These are phyloP conservation scores for Microdochium bolleyi DNA, from an alignment of 2,329 filamentous ascomycete species.

Conservation along the genomic window DNA sequence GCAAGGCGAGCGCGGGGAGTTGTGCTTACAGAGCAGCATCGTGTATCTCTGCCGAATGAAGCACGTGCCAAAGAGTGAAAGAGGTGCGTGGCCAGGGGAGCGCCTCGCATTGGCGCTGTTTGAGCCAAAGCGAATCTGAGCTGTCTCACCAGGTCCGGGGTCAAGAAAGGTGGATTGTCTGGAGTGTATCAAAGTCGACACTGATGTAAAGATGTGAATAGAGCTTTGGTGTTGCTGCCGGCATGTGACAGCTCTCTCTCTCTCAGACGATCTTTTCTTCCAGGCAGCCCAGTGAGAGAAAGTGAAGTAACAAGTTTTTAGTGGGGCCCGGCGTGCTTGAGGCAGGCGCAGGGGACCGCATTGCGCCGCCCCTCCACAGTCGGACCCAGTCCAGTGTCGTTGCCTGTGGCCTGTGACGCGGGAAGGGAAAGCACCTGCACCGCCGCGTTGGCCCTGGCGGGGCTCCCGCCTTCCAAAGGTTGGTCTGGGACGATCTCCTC, in stretches of 20 bases:
- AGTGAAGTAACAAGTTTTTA: not conserved
- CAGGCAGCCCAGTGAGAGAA: not conserved
- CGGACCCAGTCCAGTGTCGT: too few relatives aligned
- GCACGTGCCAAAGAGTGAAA: not conserved
- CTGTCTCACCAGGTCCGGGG: too few relatives aligned
- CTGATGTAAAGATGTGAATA: not conserved
- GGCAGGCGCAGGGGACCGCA: not conserved
- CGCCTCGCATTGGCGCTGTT: too few relatives aligned
- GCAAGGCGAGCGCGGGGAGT: not conserved
- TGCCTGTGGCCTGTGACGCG: too few relatives aligned
- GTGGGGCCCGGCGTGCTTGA: not conserved
- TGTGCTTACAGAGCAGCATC: constrained; percentile 63
- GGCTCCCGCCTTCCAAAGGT: too few relatives aligned
- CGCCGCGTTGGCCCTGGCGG: too few relatives aligned
- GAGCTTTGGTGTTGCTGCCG: not conserved
- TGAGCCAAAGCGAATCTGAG: too few relatives aligned
- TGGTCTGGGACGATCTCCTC: too few relatives aligned
- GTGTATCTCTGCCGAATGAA: constrained; percentile 8
- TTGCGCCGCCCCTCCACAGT: not conserved
- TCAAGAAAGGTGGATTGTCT: not conserved
- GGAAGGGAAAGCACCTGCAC: too few relatives aligned
- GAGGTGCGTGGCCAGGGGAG: not conserved
- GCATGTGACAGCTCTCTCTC: not conserved
- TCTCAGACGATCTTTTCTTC: not conserved
- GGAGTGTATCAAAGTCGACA: too few relatives aligned